Percentiles rank a stretch among this genome's conserved stretches.
Evolutionary conservation across 768 basidiomycete species (phyloP).

Genomic region (Hortiboletus flavorubellus): DNA sequence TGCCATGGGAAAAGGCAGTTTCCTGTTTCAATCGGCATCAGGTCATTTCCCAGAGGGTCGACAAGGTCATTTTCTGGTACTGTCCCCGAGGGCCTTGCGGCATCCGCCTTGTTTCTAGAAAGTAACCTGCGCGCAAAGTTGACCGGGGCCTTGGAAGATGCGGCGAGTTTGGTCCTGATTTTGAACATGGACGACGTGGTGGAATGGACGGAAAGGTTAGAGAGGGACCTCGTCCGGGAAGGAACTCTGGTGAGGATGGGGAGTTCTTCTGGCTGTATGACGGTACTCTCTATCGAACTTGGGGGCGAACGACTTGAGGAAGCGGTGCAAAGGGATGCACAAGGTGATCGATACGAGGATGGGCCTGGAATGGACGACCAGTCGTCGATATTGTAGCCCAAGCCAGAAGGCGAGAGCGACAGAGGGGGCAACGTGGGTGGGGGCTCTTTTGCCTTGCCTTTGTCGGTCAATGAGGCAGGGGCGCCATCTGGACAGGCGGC

Average conservation of each 20-base stretch:
- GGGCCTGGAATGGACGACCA: slow-evolving; percentile 35
- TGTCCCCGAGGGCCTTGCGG: slow-evolving; percentile 10
- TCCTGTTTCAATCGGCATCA: slow-evolving; percentile 27
- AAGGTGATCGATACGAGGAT: slow-evolving; percentile 38
- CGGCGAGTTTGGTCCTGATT: slow-evolving; percentile 45
- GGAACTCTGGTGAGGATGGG: slow-evolving; percentile 30
- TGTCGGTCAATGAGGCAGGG: slow-evolving; percentile 35
- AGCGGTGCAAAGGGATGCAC: slow-evolving; percentile 37
- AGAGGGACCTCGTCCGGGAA: slow-evolving; percentile 53
- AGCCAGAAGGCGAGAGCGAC: slow-evolving; percentile 52
- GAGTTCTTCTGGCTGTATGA: slow-evolving; percentile 10
- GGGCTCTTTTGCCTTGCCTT: slow-evolving; percentile 51
- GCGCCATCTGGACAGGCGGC: slow-evolving; percentile 7
- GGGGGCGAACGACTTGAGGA: slow-evolving; percentile 15
- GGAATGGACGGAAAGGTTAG: slow-evolving; percentile 48
- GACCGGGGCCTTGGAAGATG: slow-evolving; percentile 40
- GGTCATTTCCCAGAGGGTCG: slow-evolving; percentile 12
- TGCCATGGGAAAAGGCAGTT: slow-evolving; percentile 45
- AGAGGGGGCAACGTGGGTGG: slow-evolving; percentile 67
- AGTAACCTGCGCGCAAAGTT: slow-evolving; percentile 57
- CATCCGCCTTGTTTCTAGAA: slow-evolving; percentile 39
- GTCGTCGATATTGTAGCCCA: slow-evolving; percentile 41
- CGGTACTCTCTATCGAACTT: slow-evolving; percentile 11
- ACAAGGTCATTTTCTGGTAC: slow-evolving; percentile 1
- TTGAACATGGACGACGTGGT: slow-evolving; percentile 46